Conservation (phyloP, 768 basidiomycete genomes). For the Leccinum rimulosum region DNA sequence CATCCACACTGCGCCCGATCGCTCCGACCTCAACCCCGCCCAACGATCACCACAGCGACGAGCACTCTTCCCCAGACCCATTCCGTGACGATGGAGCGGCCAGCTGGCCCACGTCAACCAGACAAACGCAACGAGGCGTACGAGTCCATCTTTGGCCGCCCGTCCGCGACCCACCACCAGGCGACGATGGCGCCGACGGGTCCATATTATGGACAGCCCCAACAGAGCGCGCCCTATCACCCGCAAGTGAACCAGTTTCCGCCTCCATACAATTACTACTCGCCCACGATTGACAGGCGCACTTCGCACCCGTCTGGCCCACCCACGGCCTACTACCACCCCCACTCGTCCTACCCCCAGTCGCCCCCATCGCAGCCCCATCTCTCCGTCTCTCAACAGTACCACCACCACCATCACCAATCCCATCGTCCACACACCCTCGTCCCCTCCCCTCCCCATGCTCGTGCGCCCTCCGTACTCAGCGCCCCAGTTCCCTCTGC, state of each 20-base stretch:
- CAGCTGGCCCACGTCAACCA: slow-evolving; percentile 56
- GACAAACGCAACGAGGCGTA: slow-evolving; percentile 82
- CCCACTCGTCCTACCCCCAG: slow-evolving; percentile 34
- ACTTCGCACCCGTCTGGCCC: slow-evolving; percentile 44
- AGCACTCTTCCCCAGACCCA: slow-evolving; percentile 2
- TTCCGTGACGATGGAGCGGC: slow-evolving; percentile 43
- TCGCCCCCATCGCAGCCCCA: slow-evolving; percentile 29
- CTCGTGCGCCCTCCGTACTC: slow-evolving; percentile 51
- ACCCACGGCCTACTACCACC: slow-evolving; percentile 28
- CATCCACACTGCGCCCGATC: slow-evolving; percentile 10
- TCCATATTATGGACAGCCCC: slow-evolving; percentile 19
- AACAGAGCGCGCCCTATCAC: slow-evolving; percentile 18
- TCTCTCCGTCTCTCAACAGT: neutral
- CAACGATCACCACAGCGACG: slow-evolving; percentile 4
- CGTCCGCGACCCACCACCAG: slow-evolving; percentile 55
- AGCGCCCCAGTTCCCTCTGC: slow-evolving; percentile 42
- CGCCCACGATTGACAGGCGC: slow-evolving; percentile 43
- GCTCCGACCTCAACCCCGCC: neutral
- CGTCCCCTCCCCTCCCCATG: slow-evolving; percentile 39
- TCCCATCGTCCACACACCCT: slow-evolving; percentile 30
- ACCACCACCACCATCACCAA: slow-evolving; percentile 16
- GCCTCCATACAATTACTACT: slow-evolving; percentile 41
- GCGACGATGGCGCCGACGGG: slow-evolving; percentile 1
- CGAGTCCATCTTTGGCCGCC: slow-evolving; percentile 85
- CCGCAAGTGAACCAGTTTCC: slow-evolving; percentile 29